Conservation (phyloP, 2,329 filamentous ascomycete species). For the Mariannaea elegans region DNA sequence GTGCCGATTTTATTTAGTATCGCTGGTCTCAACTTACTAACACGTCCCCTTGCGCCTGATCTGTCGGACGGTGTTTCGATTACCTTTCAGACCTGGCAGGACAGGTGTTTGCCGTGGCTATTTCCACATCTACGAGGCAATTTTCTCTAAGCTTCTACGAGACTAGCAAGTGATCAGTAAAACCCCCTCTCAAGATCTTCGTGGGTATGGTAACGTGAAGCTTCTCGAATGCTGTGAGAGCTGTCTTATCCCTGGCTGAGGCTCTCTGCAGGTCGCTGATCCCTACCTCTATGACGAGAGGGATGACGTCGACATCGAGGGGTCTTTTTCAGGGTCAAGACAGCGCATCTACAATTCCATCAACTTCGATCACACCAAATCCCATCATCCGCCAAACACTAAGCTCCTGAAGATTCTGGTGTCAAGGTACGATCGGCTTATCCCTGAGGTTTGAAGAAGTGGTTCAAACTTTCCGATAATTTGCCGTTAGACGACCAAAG, state of each 20-base stretch:
- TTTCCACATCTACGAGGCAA: too few species aligned
- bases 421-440: too few species aligned
- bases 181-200: too few species aligned
- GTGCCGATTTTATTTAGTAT: too few species aligned
- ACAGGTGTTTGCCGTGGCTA: too few species aligned
- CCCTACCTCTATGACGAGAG: slow-evolving; percentile 11
- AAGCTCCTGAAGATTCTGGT: too few species aligned
- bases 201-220: background rate
- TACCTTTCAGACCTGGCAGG: too few species aligned
- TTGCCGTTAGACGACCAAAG: background rate
- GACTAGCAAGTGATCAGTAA: too few species aligned
- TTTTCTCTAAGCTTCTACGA: too few species aligned
- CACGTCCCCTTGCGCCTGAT: too few species aligned
- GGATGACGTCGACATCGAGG: slow-evolving; percentile 29
- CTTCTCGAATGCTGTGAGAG: background rate
- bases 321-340: slow-evolving; percentile 31
- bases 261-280: slow-evolving; percentile 31
- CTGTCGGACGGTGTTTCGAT: too few species aligned
- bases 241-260: slow-evolving; percentile 15
- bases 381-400: background rate
- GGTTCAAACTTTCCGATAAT: background rate
- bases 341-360: slow-evolving; percentile 21
- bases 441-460: background rate
- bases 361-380: slow-evolving; percentile 14
- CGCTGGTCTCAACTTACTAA: too few species aligned